Evolutionary conservation across 2,329 filamentous ascomycete genomes (phyloP).

Genomic region (Venturia asperata): DNA sequence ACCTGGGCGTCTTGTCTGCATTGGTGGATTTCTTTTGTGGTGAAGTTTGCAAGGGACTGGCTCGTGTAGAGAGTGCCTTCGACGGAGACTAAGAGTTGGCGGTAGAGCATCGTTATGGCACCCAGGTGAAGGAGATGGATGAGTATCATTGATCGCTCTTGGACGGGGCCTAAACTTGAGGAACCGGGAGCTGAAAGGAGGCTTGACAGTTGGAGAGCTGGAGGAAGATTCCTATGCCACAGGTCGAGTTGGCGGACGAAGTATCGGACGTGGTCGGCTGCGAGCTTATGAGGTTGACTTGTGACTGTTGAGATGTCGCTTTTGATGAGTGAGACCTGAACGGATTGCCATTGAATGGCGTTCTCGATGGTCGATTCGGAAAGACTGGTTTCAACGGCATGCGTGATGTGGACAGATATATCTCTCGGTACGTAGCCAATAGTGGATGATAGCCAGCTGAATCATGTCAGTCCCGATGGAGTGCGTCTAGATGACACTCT

Average conservation of each 20-base stretch:
- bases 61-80: not conserved
- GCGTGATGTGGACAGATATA: not conserved
- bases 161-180: not conserved
- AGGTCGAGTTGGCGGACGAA: slow-evolving; percentile 10
- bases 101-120: slow-evolving; percentile 9
- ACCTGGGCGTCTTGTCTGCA: not conserved
- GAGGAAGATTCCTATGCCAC: slow-evolving; percentile 11
- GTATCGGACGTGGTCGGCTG: slow-evolving; percentile 3
- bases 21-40: not conserved
- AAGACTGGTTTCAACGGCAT: not conserved
- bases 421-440: slow-evolving; percentile 4
- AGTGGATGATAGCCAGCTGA: slow-evolving; percentile 17
- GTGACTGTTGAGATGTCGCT: slow-evolving; percentile 14
- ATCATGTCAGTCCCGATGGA: not conserved
- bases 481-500: not conserved
- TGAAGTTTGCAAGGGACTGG: not conserved
- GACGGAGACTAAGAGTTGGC: slow-evolving; percentile 1
- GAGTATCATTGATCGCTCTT: not conserved
- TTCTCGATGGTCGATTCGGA: slow-evolving; percentile 7
- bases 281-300: not conserved
- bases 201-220: not conserved
- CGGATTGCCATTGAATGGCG: slow-evolving; percentile 14
- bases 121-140: slow-evolving; percentile 12
- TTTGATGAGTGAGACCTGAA: slow-evolving; percentile 7
- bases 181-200: slow-evolving; percentile 1